phyloP scores from a whole-genome alignment of 1,139 yeast species.

The Arxiozyma slooffiae region DNA sequence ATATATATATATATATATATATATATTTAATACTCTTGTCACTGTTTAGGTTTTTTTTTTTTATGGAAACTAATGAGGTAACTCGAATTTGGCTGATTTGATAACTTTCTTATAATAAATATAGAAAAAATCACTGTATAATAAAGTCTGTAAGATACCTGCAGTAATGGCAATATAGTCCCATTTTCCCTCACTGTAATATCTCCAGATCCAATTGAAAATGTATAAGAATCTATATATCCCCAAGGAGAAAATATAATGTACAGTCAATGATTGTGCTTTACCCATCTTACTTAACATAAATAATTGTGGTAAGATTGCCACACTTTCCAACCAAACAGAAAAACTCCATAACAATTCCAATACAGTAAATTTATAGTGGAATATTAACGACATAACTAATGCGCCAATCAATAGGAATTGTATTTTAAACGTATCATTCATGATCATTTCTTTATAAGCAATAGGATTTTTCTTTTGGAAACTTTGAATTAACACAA shows the following conservation, averaged over 20 bases:
- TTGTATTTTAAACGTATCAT: slow-evolving; percentile 70
- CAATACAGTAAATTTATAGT: slow-evolving; percentile 48
- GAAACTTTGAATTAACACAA: slow-evolving; percentile 51
- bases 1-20: slow-evolving; percentile 2
- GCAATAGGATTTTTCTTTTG: slow-evolving; percentile 41
- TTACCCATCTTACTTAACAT: slow-evolving; percentile 85
- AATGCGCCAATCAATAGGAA: slow-evolving; percentile 60
- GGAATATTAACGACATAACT: slow-evolving; percentile 54
- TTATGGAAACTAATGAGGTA: slow-evolving; percentile 48
- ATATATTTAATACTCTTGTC: background rate
- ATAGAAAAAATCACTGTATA: slow-evolving; percentile 92
- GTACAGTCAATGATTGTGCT: slow-evolving; percentile 78
- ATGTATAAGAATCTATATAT: slow-evolving; percentile 78
- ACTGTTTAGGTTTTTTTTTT: background rate
- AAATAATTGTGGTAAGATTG: slow-evolving; percentile 85
- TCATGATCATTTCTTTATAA: slow-evolving; percentile 43
- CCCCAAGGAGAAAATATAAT: slow-evolving; percentile 90
- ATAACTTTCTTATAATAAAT: slow-evolving; percentile 76
- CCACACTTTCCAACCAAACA: slow-evolving; percentile 81
- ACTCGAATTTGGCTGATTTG: slow-evolving; percentile 69
- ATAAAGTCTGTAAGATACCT: slow-evolving; percentile 73
- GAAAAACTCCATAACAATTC: slow-evolving; percentile 73
- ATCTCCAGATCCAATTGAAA: slow-evolving; percentile 92
- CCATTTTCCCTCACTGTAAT: slow-evolving; percentile 53
- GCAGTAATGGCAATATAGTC: slow-evolving; percentile 67